Percentiles rank a stretch among this genome's conserved stretches.
phyloP scores from a whole-genome alignment of 768 basidiomycete genomes.

The Hygrophoropsis aurantiaca region DNA sequence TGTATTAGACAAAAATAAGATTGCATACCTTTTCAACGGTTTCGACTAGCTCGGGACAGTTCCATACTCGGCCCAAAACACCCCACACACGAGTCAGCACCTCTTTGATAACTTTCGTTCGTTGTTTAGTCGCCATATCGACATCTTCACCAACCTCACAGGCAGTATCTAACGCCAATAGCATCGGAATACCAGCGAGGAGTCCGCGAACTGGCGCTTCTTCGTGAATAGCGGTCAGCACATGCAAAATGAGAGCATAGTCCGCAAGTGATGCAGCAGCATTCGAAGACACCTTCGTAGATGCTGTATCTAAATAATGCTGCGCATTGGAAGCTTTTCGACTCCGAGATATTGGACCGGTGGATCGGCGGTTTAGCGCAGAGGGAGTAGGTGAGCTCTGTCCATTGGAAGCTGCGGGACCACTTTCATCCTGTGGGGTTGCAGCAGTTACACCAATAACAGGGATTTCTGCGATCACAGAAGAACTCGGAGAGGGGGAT shows the following conservation, averaged over 20 bases:
- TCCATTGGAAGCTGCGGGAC: slow-evolving; percentile 21
- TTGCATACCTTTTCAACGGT: slow-evolving; percentile 56
- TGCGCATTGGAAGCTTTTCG: slow-evolving; percentile 58
- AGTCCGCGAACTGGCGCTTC: slow-evolving; percentile 75
- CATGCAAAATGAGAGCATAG: slow-evolving; percentile 66
- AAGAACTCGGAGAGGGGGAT: slow-evolving; percentile 42
- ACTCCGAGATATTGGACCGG: slow-evolving; percentile 47
- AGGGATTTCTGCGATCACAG: slow-evolving; percentile 27
- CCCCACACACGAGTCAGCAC: slow-evolving; percentile 66
- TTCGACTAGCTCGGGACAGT: slow-evolving; percentile 49
- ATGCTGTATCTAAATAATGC: slow-evolving; percentile 50
- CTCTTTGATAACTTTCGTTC: slow-evolving; percentile 58
- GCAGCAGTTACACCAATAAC: slow-evolving; percentile 30
- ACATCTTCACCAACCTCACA: slow-evolving; percentile 42
- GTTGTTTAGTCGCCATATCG: slow-evolving; percentile 39
- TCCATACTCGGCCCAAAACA: slow-evolving; percentile 71
- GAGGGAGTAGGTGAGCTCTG: slow-evolving; percentile 34
- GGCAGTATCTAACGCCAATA: slow-evolving; percentile 68
- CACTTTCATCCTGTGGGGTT: slow-evolving; percentile 27
- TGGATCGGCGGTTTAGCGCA: slow-evolving; percentile 44
- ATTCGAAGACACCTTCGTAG: slow-evolving; percentile 41
- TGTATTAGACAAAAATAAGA: not conserved
- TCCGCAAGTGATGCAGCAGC: slow-evolving; percentile 68
- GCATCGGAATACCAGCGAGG: slow-evolving; percentile 81
- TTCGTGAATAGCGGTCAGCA: slow-evolving; percentile 67